phyloP scores from a whole-genome alignment of 805 yeast genomes.

The Sugiyamaella boreocaroliniensis region DNA sequence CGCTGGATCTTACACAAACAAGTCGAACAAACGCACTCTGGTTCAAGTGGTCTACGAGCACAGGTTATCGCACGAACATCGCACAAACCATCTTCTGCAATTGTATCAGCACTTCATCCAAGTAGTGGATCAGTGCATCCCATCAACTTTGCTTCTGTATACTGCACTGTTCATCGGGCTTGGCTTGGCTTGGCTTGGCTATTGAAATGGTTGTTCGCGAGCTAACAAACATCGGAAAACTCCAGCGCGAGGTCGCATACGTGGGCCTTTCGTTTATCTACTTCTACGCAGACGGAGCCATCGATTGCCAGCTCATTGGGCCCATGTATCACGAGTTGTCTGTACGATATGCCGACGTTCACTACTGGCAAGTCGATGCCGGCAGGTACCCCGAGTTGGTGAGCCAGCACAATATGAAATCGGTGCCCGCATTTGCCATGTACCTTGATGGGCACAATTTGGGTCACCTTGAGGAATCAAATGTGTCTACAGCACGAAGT shows the following conservation, averaged over 20 bases:
- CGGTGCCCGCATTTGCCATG: constrained; percentile 3
- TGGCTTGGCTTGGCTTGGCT: neutral
- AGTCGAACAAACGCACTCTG: neutral
- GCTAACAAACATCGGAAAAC: neutral
- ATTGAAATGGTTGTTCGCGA: neutral
- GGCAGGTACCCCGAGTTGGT: constrained; percentile 1
- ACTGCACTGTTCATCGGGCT: neutral
- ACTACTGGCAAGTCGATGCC: neutral
- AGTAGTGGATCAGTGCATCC: neutral
- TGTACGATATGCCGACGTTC: neutral
- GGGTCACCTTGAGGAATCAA: constrained; percentile 2
- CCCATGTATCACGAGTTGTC: constrained; percentile 4
- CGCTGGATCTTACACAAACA: neutral
- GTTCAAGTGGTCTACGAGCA: neutral
- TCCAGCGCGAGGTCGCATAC: neutral
- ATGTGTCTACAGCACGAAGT: neutral
- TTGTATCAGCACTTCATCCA: neutral
- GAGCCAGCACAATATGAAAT: neutral
- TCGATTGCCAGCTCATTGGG: neutral
- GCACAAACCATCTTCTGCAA: too few species aligned
- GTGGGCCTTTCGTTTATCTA: constrained; percentile 1
- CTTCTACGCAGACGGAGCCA: neutral
- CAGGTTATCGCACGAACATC: neutral
- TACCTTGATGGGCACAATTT: constrained; percentile 5
- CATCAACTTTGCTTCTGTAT: neutral